Conservation (phyloP, 2,329 filamentous ascomycete species). For the Fusarium foetens region DNA sequence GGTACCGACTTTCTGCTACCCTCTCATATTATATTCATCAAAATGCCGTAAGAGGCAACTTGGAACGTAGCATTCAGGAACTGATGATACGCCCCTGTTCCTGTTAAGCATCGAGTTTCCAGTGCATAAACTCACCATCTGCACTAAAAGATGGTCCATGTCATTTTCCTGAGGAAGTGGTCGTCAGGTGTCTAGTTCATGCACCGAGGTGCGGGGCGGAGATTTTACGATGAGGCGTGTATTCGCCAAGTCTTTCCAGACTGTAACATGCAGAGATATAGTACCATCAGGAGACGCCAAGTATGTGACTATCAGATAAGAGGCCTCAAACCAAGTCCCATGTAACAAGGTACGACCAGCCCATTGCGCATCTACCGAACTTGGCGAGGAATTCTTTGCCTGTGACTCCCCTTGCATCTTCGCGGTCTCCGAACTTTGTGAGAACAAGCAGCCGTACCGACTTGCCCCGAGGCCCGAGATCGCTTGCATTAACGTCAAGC, state of each 20-base stretch:
- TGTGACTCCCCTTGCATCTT: conserved; percentile 61
- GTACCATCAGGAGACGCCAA: conserved; percentile 8
- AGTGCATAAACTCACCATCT: not conserved
- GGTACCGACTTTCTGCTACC: not conserved
- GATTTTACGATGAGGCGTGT: conserved; percentile 1
- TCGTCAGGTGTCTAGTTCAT: conserved; percentile 8
- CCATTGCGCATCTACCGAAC: conserved; percentile 57
- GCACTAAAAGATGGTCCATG: not conserved
- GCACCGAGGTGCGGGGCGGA: conserved; percentile 16
- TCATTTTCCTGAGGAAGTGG: not conserved
- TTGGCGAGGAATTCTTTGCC: conserved; percentile 58
- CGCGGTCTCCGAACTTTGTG: conserved; percentile 57
- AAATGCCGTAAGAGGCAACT: not conserved
- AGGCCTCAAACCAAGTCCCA: conserved; percentile 60
- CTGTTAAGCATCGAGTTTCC: not conserved
- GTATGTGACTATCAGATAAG: conserved; percentile 10
- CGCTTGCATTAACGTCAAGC: conserved; percentile 74
- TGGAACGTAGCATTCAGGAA: not conserved
- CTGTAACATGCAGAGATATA: conserved; percentile 1
- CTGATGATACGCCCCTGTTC: not conserved
- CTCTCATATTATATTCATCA: not conserved
- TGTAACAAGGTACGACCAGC: conserved; percentile 55
- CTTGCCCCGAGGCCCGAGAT: conserved; percentile 76
- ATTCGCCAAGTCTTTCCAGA: conserved; percentile 7
- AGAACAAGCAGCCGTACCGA: conserved; percentile 73